A percentile compares a stretch with the other conserved stretches of the same genome.
Conservation (phyloP, 1,139 yeast species). For the Sugiyamaella sp. region DNA sequence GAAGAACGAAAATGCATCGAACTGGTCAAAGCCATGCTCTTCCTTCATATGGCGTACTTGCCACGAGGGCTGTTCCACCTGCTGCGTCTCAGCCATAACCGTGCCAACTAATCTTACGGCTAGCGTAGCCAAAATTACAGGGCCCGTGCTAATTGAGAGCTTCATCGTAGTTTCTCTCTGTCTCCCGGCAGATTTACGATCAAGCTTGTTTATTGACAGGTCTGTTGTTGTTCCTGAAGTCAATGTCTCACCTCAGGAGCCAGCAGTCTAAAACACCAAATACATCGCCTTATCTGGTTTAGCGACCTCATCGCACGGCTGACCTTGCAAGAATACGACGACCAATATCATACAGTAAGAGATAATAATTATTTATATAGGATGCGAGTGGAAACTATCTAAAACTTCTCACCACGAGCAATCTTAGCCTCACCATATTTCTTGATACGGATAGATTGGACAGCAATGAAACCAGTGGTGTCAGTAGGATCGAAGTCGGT, state of each 20-base stretch:
- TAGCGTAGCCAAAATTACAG: background rate
- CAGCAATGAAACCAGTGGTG: slow-evolving; percentile 96
- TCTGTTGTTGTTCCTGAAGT: background rate
- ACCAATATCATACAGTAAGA: background rate
- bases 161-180: background rate
- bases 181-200: background rate
- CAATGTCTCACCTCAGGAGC: background rate
- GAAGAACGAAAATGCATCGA: slow-evolving; percentile 80
- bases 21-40: slow-evolving; percentile 78
- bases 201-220: too few species aligned
- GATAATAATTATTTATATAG: slow-evolving; percentile 2
- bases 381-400: slow-evolving; percentile 24
- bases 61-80: slow-evolving; percentile 35
- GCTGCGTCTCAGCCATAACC: background rate
- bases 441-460: slow-evolving; percentile 96
- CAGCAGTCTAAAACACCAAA: too few species aligned
- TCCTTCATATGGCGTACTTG: slow-evolving; percentile 73
- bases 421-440: slow-evolving; percentile 96
- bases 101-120: background rate
- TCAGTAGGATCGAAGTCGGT: slow-evolving; percentile 98
- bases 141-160: background rate
- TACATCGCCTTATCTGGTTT: slow-evolving; percentile 2
- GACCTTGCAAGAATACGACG: background rate
- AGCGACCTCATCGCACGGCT: slow-evolving; percentile 14
- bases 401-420: slow-evolving; percentile 65